These are phyloP conservation scores for Colletotrichum sublineola DNA, from an alignment of 2,329 filamentous ascomycete species.

Conservation along the genomic window DNA sequence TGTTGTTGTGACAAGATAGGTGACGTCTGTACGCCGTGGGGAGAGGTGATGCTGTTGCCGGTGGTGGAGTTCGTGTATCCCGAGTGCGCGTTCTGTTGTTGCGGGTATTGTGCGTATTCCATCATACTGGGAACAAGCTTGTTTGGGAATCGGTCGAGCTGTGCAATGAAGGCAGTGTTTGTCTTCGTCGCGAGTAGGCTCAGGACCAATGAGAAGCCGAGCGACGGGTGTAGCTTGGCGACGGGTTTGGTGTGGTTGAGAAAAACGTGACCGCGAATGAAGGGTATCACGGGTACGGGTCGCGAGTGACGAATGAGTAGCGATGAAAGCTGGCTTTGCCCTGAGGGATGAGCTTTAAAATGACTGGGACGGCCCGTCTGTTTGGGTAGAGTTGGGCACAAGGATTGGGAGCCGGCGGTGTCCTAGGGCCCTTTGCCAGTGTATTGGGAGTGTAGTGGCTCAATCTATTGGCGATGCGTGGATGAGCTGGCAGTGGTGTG, in stretches of 20 bases:
- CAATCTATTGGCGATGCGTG: slow-evolving; percentile 71
- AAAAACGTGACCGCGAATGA: slow-evolving; percentile 26
- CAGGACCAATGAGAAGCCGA: slow-evolving; percentile 32
- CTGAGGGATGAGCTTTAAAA: slow-evolving; percentile 51
- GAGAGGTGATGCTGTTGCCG: slow-evolving; percentile 76
- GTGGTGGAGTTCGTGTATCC: slow-evolving; percentile 72
- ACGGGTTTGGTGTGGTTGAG: slow-evolving; percentile 16
- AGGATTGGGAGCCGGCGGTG: slow-evolving; percentile 57
- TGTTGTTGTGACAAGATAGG: slow-evolving; percentile 85
- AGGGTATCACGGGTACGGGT: slow-evolving; percentile 40
- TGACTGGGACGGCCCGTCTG: slow-evolving; percentile 48
- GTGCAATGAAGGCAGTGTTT: slow-evolving; percentile 43
- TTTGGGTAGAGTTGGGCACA: slow-evolving; percentile 62
- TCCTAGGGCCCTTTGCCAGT: slow-evolving; percentile 60
- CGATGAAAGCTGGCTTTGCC: slow-evolving; percentile 44
- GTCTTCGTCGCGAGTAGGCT: slow-evolving; percentile 48
- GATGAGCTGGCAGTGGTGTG: slow-evolving; percentile 72
- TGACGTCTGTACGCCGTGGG: slow-evolving; percentile 79
- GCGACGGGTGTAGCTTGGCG: slow-evolving; percentile 17
- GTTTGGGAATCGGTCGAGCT: slow-evolving; percentile 17
- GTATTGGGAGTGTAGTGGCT: slow-evolving; percentile 61
- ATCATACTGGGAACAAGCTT: slow-evolving; percentile 64
- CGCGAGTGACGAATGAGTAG: slow-evolving; percentile 42
- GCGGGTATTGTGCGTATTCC: slow-evolving; percentile 82
- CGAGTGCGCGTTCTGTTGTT: slow-evolving; percentile 74